Evolutionary conservation across 78 protist species (phyloP).

Genomic region (Creolimax fragrantissima): DNA sequence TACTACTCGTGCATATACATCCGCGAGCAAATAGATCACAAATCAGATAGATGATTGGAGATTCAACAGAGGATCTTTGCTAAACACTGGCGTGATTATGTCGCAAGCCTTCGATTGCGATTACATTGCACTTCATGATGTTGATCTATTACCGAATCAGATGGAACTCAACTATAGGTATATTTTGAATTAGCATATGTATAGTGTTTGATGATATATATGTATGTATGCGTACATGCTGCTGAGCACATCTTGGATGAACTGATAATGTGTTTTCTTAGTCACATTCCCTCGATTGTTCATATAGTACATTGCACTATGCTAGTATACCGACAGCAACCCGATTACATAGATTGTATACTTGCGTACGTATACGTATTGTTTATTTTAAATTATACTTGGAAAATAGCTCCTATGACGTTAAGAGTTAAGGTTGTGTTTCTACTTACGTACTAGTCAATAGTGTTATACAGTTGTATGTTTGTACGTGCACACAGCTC

Average conservation of each 20-base stretch:
- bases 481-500: too few relatives aligned
- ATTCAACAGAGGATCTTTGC: constrained; percentile 13
- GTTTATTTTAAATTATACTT: background rate
- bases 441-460: too few relatives aligned
- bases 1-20: background rate
- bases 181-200: too few relatives aligned
- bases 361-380: background rate
- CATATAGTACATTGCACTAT: background rate
- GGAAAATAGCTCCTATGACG: too few relatives aligned
- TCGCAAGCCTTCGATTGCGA: background rate
- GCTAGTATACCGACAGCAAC: background rate
- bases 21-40: too few relatives aligned
- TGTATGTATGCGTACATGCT: background rate
- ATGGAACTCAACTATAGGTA: background rate
- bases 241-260: background rate
- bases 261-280: background rate
- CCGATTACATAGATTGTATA: background rate
- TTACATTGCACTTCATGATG: constrained; percentile 1
- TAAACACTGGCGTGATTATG: background rate
- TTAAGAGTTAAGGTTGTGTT: too few relatives aligned
- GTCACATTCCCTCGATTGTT: too few relatives aligned
- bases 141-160: background rate
- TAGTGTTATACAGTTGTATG: too few relatives aligned
- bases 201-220: too few relatives aligned
- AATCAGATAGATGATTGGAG: background rate